Base-by-base conservation (phyloP, 176 grass and related monocot species). In the Triticum dicoccoides region DNA sequence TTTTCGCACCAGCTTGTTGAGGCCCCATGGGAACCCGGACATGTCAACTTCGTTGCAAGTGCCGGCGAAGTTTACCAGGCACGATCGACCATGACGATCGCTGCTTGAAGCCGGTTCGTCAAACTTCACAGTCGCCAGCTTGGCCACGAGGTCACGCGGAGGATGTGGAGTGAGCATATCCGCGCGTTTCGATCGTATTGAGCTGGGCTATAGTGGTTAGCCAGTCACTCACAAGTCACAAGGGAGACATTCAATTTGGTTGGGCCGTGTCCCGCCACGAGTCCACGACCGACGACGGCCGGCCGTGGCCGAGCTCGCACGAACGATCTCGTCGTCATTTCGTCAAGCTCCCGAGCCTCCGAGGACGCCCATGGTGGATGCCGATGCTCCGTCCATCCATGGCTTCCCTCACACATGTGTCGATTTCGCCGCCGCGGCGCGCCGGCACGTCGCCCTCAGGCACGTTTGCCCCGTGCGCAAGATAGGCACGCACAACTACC, bases 401-500 rank as follows among this genome's bases (percentile, higher is more conserved):
- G 58, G 35, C 33, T 25, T 70, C n/a, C 65, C 9, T 37, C 56
- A 6, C 69, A 47, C 37, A 49, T 35, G 77, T 64, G 18, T 21
- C 7, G 15, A 17, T 54, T 39, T 54, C 51, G 51, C 44, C 44
- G 13, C 11, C 11, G 68, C 34, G 45, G 45, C 32, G 42, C 47
- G 15, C 66, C 51, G 17, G 47, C 80, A 52, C 69, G 81, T 61
- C 68, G 51, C 34, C 24, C 9, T 30, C 62, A 20, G 5, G 3
- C 86, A 80, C 78, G 81, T 88, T 81, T 11, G 10, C 58, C 25
- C 39, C 85, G 86, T 54, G 77, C 86, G 76, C 69, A 0, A 18
- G 45, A 54, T 54, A 54, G 51, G 51, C 51, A 5, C 20, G 71
- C 71, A 47, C 71, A 27, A 32, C 37, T 41, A 34, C 4, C 65